Conservation (phyloP, 345 rosid species). For the Lumnitzera littorea region DNA sequence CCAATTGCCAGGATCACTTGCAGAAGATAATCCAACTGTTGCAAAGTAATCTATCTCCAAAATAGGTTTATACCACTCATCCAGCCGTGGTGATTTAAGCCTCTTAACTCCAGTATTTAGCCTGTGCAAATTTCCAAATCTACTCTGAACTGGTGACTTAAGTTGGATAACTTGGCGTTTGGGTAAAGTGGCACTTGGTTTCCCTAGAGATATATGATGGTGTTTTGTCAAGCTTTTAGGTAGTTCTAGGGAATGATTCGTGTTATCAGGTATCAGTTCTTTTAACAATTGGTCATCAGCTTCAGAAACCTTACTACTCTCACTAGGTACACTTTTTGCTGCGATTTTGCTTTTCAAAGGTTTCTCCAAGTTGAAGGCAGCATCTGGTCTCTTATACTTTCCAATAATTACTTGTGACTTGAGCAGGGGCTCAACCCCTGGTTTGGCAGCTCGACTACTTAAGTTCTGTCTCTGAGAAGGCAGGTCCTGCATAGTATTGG, state of each 20-base stretch:
- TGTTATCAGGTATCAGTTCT: constrained; percentile 34
- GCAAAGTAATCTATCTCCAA: constrained; percentile 80
- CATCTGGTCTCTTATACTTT: constrained; percentile 29
- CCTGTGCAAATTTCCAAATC: constrained; percentile 42
- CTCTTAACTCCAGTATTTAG: constrained; percentile 55
- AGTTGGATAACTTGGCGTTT: constrained; percentile 94
- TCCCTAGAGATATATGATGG: constrained; percentile 29
- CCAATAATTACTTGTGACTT: constrained; percentile 26
- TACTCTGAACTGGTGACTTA: constrained; percentile 51
- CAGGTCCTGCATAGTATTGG: constrained; percentile 16
- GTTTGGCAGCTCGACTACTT: constrained; percentile 14
- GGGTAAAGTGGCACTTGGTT: constrained; percentile 45
- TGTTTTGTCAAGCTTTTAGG: constrained; percentile 36
- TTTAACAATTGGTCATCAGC: constrained; percentile 35
- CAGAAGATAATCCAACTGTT: constrained; percentile 50
- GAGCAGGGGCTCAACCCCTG: constrained; percentile 2
- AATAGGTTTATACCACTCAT: constrained; percentile 91
- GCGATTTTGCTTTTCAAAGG: constrained; percentile 21
- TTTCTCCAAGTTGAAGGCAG: constrained; percentile 14
- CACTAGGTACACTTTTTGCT: constrained; percentile 27
- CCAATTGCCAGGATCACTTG: constrained; percentile 32
- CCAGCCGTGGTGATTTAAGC: constrained; percentile 82
- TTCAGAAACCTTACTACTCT: constrained; percentile 23
- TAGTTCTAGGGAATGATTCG: constrained; percentile 44
- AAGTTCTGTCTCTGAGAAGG: constrained; percentile 29